These are phyloP conservation scores for Tricholoma sp. DNA, from an alignment of 768 basidiomycete species.

Conservation along the genomic window DNA sequence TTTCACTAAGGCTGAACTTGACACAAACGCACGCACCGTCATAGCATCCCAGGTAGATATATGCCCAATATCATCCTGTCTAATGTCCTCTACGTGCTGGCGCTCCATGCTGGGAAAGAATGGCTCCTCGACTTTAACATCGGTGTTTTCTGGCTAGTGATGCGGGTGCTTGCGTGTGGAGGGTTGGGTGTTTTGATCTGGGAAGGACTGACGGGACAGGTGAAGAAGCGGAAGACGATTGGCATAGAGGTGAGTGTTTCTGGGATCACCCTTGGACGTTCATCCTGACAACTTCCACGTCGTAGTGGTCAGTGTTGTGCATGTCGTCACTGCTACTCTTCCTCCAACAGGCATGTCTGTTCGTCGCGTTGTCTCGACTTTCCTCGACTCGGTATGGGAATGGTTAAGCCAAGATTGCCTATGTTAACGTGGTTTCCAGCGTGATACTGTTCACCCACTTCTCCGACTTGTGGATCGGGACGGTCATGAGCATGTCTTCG, in stretches of 20 bases:
- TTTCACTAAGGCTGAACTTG: background rate
- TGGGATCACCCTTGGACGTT: conserved; percentile 3
- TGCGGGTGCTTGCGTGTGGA: conserved; percentile 69
- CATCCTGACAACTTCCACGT: background rate
- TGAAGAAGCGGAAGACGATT: conserved; percentile 47
- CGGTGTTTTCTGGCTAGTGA: conserved; percentile 72
- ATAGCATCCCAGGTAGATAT: conserved; percentile 47
- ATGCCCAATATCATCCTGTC: conserved; percentile 55
- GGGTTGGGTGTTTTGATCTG: conserved; percentile 60
- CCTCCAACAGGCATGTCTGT: conserved; percentile 61
- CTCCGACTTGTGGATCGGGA: conserved; percentile 60
- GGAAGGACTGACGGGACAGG: conserved; percentile 51
- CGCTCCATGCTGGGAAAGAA: conserved; percentile 61
- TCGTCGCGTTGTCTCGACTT: conserved; percentile 64
- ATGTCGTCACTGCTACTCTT: conserved; percentile 64
- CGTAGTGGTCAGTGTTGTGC: conserved; percentile 67
- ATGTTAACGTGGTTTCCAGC: conserved; percentile 30
- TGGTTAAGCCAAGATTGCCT: background rate
- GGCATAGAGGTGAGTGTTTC: conserved; percentile 1
- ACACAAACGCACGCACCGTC: conserved; percentile 8
- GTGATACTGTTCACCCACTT: conserved; percentile 69
- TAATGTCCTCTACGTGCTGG: conserved; percentile 59
- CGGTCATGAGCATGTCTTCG: conserved; percentile 42
- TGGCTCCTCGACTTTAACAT: conserved; percentile 62
- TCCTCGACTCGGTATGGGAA: conserved; percentile 57